A percentile compares a stretch with the other conserved stretches of the same genome.
Evolutionary conservation across 139 green algal species (phyloP).

Genomic region (Chlorella vulgaris): DNA sequence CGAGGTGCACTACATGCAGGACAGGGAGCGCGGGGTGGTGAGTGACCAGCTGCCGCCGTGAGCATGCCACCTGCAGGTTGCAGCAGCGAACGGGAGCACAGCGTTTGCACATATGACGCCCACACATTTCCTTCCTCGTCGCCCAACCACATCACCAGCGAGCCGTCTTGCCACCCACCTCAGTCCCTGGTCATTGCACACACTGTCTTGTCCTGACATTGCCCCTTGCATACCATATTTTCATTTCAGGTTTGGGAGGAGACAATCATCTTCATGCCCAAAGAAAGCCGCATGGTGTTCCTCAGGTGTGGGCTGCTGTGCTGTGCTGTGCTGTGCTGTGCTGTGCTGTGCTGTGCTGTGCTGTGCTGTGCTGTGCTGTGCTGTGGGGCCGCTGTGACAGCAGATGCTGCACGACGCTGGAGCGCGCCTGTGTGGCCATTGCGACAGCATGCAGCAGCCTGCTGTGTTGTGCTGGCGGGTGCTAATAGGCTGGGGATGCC

Average conservation of each 20-base stretch:
- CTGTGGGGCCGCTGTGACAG: constrained; percentile 72
- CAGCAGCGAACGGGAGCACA: too few species aligned
- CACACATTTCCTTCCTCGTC: too few species aligned
- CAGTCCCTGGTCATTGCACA: too few species aligned
- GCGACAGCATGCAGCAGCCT: too few species aligned
- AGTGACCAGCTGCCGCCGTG: not conserved
- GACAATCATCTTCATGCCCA: constrained; percentile 94
- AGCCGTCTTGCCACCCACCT: too few species aligned
- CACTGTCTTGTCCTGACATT: not conserved
- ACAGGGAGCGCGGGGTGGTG: constrained; percentile 94
- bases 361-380: not conserved
- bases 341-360: constrained; percentile 8
- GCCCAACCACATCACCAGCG: too few species aligned
- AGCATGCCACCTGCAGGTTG: not conserved
- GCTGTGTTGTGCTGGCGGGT: too few species aligned
- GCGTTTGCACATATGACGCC: too few species aligned
- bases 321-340: not conserved
- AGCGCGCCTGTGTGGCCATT: too few species aligned
- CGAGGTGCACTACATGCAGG: constrained; percentile 93
- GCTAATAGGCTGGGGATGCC: too few species aligned
- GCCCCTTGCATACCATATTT: not conserved
- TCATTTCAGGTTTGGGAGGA: constrained; percentile 93
- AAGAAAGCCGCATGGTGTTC: constrained; percentile 76
- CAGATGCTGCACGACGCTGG: too few species aligned
- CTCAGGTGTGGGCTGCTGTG: constrained; percentile 33